Evolutionary conservation across 2,329 filamentous ascomycete species (phyloP), one percentile per base, ranked within the genome.

Genomic region (Westerdykella aurantiaca): DNA sequence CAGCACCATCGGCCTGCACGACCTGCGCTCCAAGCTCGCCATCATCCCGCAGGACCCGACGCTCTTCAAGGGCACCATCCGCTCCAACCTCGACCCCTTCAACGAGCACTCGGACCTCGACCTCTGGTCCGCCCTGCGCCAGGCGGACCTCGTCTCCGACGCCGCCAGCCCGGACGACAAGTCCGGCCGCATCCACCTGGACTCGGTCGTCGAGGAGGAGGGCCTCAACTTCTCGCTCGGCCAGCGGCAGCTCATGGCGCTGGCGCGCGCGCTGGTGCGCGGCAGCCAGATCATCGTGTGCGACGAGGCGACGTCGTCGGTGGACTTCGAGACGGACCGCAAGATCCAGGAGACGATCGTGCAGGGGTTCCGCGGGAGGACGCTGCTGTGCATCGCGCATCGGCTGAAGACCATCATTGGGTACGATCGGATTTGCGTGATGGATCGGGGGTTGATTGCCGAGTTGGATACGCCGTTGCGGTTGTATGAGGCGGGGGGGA

Each of bases 301-400:
- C 68, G 93, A 98, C 72, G 93, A 98, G 69, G 93, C 93, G 1
- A 98, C 93, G 0, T 88, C 84, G 1, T 86, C 81, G 0, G 90
- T 97, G 6, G 91, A 97, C 67, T 93, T 96, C 75, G 91, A 96
- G 63, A 97, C 91, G 3, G 93, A 98, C 63, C 85, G 88, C 68
- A 94, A 93, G 77, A 95, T 97, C 63, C 91, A 97, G 68, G 74
- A 75, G 43, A 95, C 90, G 3, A 96, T 97, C 68, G 84, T 87
- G 0, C 77, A 79, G 1, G 90, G 83, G 0, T 97, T 97, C 74
- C 77, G 79, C 42, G 90, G 89, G 46, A 88, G 86, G 73, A 96
- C 91, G 2, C 70, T 97, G 38, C 73, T 97, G 17, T 95, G 89
- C 68, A 96, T 97, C 64, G 91, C 91, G 5, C 91, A 97, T 69